Evolutionary conservation across 2,329 filamentous ascomycete species (phyloP), one percentile per base, ranked within the genome.

Genomic region (Diaporthe vaccinii): DNA sequence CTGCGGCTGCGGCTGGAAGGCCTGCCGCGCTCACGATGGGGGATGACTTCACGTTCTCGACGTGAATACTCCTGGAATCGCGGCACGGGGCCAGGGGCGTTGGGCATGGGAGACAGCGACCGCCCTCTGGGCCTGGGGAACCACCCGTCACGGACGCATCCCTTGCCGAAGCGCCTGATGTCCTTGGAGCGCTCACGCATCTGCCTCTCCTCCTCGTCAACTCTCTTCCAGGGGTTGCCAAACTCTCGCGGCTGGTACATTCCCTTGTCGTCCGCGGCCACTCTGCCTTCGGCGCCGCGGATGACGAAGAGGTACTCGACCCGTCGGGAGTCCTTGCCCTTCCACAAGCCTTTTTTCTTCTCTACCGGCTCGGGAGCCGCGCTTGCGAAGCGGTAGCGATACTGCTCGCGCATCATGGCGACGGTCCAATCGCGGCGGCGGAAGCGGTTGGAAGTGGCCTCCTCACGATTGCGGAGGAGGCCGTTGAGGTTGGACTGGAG

Each of bases 381-480:
- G 15, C 46, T 49, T 36, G 77, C 74, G 39, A 82, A 82, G 8
- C 80, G 78, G 31, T 78, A 75, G 67, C 71, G 76, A 10, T 77
- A 77, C 67, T 80, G 79, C 75, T 80, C 77, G 28, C 74, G 77
- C 77, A 82, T 72, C 10, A 77, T 70, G 44, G 74, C 79, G 28
- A 82, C 78, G 1, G 79, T 80, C 79, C 80, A 82, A 28, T 78
- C 77, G 15, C 81, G 74, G 4, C 74, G 77, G 59, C 78, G 80
- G 69, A 76, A 79, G 3, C 61, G 68, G 28, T 78, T 81, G 12
- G 79, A 79, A 0, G 80, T 77, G 1, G 77, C 61, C 4, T 57
- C 71, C 12, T 76, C 78, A 17, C 79, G 75, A 44, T 79, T 76
- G 8, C 72, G 49, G 10, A 82, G 80, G 17, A 82, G 76, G 6